phyloP scores from a whole-genome alignment of 179 eudicot genomes.

The Gypsophila paniculata region DNA sequence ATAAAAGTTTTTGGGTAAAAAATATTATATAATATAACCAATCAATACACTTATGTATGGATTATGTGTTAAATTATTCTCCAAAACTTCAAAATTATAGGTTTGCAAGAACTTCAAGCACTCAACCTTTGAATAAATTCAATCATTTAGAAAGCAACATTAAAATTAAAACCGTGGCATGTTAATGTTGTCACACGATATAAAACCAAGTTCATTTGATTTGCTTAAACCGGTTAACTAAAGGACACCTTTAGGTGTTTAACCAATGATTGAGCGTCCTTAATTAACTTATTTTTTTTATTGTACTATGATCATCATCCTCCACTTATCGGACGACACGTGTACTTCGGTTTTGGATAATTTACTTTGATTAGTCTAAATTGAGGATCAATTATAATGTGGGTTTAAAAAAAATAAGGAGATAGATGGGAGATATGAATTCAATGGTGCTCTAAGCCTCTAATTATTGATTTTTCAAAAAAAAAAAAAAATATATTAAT shows the following conservation, averaged over 20 bases:
- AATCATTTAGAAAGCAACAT: not conserved
- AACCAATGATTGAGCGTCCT: constrained; percentile 16
- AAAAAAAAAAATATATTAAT: no score
- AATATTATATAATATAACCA: not conserved
- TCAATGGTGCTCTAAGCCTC: no score
- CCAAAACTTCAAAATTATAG: not conserved
- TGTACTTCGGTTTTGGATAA: not conserved
- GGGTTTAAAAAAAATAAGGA: not conserved
- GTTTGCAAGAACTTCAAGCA: constrained; percentile 5
- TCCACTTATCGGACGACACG: constrained; percentile 14
- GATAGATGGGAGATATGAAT: constrained; percentile 8
- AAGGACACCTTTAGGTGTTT: not conserved
- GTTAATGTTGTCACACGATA: constrained; percentile 14
- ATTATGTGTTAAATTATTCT: not conserved
- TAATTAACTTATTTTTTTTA: constrained; percentile 9
- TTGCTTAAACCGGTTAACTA: not conserved
- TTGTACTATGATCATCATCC: constrained; percentile 9
- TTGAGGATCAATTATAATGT: not conserved
- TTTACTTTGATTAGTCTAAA: constrained; percentile 3
- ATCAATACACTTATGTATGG: not conserved
- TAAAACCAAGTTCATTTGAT: not conserved
- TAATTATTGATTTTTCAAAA: no score
- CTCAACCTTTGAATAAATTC: constrained; percentile 3
- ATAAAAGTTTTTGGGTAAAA: no score
- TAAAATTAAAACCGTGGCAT: constrained; percentile 5